These are phyloP conservation scores for Panicum miliaceum DNA, from an alignment of 176 grass and related monocot genomes.

Conservation along the genomic window DNA sequence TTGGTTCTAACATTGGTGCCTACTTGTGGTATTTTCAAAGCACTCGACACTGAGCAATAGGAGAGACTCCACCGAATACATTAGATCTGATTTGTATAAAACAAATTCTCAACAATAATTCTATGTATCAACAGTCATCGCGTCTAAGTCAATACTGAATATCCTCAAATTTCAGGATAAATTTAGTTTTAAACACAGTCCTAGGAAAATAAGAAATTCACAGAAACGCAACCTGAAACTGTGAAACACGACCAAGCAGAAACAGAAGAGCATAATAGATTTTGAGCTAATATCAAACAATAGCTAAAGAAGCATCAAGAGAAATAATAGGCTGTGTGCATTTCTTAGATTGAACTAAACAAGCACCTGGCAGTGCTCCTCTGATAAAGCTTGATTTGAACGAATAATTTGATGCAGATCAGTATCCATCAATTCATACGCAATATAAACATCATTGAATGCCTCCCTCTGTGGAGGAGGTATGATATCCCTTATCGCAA, in stretches of 20 bases:
- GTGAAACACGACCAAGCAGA: background rate
- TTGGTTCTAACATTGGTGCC: background rate
- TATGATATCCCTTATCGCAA: conserved; percentile 99
- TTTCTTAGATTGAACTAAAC: conserved; percentile 14
- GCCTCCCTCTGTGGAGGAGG: conserved; percentile 67
- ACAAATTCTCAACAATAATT: background rate
- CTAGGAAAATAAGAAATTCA: conserved; percentile 30
- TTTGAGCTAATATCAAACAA: background rate
- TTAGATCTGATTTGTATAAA: background rate
- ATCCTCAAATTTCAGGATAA: background rate
- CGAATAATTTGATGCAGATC: conserved; percentile 99
- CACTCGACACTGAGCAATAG: background rate
- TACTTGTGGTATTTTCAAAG: background rate
- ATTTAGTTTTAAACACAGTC: conserved; percentile 20
- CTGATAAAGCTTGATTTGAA: conserved; percentile 98
- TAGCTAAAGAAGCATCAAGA: background rate
- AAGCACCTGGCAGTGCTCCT: conserved; percentile 96
- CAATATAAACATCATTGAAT: conserved; percentile 98
- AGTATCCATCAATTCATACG: conserved; percentile 99
- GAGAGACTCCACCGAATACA: background rate
- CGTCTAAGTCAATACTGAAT: conserved; percentile 34
- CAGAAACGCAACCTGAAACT: background rate
- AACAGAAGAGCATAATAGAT: conserved; percentile 5
- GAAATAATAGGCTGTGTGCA: conserved; percentile 7
- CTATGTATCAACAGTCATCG: background rate